Conservation (phyloP, 2,329 filamentous ascomycete genomes). For the Penicillium sp. region DNA sequence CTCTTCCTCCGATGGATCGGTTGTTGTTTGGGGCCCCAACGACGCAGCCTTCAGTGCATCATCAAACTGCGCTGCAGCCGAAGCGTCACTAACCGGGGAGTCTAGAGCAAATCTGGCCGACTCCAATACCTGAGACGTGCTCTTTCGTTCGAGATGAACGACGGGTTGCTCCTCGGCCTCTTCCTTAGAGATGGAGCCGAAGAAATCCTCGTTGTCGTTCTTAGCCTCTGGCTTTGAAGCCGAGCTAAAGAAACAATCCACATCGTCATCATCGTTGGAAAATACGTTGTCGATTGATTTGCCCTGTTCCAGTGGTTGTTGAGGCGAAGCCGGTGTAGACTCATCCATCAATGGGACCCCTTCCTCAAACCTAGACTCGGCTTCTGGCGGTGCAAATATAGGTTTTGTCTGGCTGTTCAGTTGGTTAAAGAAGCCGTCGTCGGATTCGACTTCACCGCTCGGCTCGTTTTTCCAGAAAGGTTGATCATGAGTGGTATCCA, state of each 20-base stretch:
- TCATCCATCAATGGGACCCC: slow-evolving; percentile 61
- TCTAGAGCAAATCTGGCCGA: slow-evolving; percentile 43
- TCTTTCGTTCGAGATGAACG: slow-evolving; percentile 60
- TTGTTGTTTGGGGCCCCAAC: slow-evolving; percentile 8
- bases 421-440: slow-evolving; percentile 61
- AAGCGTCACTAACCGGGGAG: slow-evolving; percentile 27
- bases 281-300: slow-evolving; percentile 33
- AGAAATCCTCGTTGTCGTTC: slow-evolving; percentile 26
- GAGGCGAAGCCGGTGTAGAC: slow-evolving; percentile 25
- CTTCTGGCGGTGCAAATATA: slow-evolving; percentile 38
- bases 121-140: slow-evolving; percentile 64
- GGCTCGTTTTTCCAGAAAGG: slow-evolving; percentile 48
- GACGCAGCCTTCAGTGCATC: slow-evolving; percentile 23
- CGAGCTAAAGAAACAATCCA: slow-evolving; percentile 38
- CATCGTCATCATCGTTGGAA: slow-evolving; percentile 39
- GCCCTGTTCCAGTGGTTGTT: slow-evolving; percentile 26
- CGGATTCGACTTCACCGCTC: slow-evolving; percentile 47
- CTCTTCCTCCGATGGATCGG: slow-evolving; percentile 52
- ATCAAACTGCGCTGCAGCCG: slow-evolving; percentile 30
- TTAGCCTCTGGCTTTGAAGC: background rate
- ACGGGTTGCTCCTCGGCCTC: slow-evolving; percentile 13
- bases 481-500: slow-evolving; percentile 15
- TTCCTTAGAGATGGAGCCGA: slow-evolving; percentile 27
- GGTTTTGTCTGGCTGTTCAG: slow-evolving; percentile 42
- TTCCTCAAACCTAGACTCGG: slow-evolving; percentile 65